Evolutionary conservation across 2,329 filamentous ascomycete genomes (phyloP), one percentile per base, ranked within the genome.

Genomic region (Coleophoma cylindrospora): DNA sequence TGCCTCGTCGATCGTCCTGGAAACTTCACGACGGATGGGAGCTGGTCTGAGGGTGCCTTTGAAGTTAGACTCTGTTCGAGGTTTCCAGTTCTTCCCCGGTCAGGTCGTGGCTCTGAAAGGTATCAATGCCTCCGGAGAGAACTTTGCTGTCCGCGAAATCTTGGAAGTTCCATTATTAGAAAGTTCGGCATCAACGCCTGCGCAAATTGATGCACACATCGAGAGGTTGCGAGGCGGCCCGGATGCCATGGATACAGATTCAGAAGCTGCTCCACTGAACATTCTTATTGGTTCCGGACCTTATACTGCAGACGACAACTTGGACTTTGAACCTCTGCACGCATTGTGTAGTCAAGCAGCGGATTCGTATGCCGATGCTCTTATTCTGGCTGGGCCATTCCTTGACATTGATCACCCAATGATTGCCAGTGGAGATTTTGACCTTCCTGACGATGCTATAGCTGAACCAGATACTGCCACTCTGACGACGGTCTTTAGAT

Each of bases 361-460:
- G 14, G 83, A 89, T 56, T 80, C 77, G 19, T 84, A 81, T 56
- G 87, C 86, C 11, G 94, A 99, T 65, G 81, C 82, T 3, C 71
- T 99, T 27, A 78, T 97, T 40, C 75, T 99, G 9, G 74, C 81
- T 4, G 94, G 94, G 0, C 94, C 94, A 0, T 96, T 99, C 66
- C 77, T 99, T 57, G 94, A 97, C 65, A 76, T 87, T 34, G 91
- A 96, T 60, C 94, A 99, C 65, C 92, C 94, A 0, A 75, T 95
- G 22, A 80, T 99, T 48, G 89, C 90, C 21, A 79, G 81, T 14
- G 86, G 90, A 56, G 87, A 92, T 69, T 86, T 92, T 64, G 82
- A 92, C 62, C 75, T 91, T 51, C 85, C 87, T 37, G 79, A 84
- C 21, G 80, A 85, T 46, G 79, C 80, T 50, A 73, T 74, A 64